Percentiles rank a stretch among this genome's conserved stretches.
Evolutionary conservation across 768 basidiomycete genomes (phyloP).

Genomic region (Collybia mongolica): DNA sequence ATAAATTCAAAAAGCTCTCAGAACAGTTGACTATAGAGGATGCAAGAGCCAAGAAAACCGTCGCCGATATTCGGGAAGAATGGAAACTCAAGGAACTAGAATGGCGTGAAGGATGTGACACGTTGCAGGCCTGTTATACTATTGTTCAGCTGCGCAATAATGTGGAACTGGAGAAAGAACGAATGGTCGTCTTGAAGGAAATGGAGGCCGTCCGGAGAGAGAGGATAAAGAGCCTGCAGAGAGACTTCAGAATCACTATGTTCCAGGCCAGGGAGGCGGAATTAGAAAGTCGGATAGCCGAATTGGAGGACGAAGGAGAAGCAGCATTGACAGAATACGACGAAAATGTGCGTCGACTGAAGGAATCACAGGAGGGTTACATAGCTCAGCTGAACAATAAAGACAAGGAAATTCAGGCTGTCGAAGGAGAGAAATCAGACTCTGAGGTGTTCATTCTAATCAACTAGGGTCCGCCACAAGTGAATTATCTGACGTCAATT

Average conservation of each 20-base stretch:
- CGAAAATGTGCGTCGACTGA: constrained; percentile 24
- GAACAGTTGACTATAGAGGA: constrained; percentile 46
- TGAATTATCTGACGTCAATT: not conserved
- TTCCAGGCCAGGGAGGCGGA: constrained; percentile 65
- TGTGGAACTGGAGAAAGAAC: constrained; percentile 54
- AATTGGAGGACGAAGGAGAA: constrained; percentile 49
- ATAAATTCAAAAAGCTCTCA: constrained; percentile 52
- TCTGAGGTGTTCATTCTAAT: constrained; percentile 37
- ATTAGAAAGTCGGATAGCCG: constrained; percentile 50
- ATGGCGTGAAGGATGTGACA: constrained; percentile 65
- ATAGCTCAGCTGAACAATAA: constrained; percentile 36
- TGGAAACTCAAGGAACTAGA: constrained; percentile 53
- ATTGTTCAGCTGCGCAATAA: constrained; percentile 61
- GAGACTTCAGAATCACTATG: constrained; percentile 67
- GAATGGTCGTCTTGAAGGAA: constrained; percentile 47
- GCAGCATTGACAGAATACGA: constrained; percentile 20
- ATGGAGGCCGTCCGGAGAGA: constrained; percentile 55
- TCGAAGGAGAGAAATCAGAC: constrained; percentile 43
- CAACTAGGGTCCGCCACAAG: too few relatives aligned
- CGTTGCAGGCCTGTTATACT: constrained; percentile 60
- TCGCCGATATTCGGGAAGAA: constrained; percentile 43
- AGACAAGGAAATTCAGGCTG: constrained; percentile 33
- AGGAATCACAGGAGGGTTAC: constrained; percentile 30
- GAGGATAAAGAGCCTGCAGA: constrained; percentile 55
- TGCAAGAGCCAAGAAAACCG: constrained; percentile 36